Evolutionary conservation across 129 eudicot genomes (phyloP), one percentile per base, ranked within the genome.

Genomic region (Flaveria trinervia): DNA sequence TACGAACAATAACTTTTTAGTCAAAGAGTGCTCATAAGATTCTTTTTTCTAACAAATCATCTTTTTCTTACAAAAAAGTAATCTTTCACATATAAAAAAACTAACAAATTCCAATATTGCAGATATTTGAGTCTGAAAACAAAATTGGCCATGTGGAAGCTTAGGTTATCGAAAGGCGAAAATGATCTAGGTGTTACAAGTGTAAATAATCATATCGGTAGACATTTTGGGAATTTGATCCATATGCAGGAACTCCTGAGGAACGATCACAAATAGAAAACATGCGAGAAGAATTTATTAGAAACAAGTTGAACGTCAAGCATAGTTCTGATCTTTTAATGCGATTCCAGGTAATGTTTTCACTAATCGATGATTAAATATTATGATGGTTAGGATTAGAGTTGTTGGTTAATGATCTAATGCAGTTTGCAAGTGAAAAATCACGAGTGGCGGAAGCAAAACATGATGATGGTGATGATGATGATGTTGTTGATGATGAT

Each of bases 201-300:
- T 56, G 67, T 76, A 14, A 89, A 84, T 57, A 23, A 82, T 70
- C 85, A 84, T 39, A 76, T 86, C 17, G 91, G 95, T 2, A 74
- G 91, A 62, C 91, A 89, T 80, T 54, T 49, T 89, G 95, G 95
- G 91, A 84, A 73, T 89, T 82, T 18, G 95, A 89, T 74, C 89
- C 84, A 3, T 18, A 66, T 20, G 67, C 51, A 9, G 95, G 91
- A 7, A 82, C 86, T 39, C 80, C 81, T 1, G 83, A 89, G 56
- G 84, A 84, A 25, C 76, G 84, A 55, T 82, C 79, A 20, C 83
- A 82, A 76, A 78, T 86, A 2, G 87, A 86, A 7, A 75, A 72
- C 71, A 74, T 74, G 77, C 89, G 84, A 18, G 23, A 49, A 41
- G 81, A 84, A n/a, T 89, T 84, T 54, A 48, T 78, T 26, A 70